Conservation (phyloP, 129 eudicot species). For the Logfia minima region DNA sequence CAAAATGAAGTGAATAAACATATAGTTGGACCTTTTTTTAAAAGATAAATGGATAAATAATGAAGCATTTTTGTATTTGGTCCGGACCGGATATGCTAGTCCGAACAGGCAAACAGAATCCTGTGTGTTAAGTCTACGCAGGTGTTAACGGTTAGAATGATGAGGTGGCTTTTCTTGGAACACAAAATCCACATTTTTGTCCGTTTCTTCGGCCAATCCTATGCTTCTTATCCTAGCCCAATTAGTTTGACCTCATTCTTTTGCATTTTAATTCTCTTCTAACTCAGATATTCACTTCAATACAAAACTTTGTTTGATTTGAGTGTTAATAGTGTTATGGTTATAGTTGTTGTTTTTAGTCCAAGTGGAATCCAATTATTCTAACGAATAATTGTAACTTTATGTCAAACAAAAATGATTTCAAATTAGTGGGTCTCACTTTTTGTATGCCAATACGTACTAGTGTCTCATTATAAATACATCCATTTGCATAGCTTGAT, state of each 20-base stretch:
- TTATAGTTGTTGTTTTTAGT: neutral
- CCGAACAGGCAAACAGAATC: neutral
- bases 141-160: neutral
- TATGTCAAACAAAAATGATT: slow-evolving; percentile 15
- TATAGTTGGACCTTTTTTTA: too few relatives aligned
- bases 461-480: slow-evolving; percentile 20
- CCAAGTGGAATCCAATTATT: slow-evolving; percentile 4
- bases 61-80: neutral
- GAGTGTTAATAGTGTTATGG: neutral
- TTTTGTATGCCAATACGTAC: slow-evolving; percentile 30
- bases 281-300: neutral
- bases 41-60: neutral
- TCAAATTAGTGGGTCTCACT: slow-evolving; percentile 29
- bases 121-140: neutral
- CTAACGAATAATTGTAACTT: slow-evolving; percentile 11
- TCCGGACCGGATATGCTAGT: neutral
- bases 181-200: slow-evolving; percentile 27
- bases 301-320: neutral
- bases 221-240: slow-evolving; percentile 7
- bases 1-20: too few relatives aligned
- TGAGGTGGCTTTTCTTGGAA: slow-evolving; percentile 14
- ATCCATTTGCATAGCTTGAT: neutral
- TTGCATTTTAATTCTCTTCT: neutral
- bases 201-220: slow-evolving; percentile 20
- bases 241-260: neutral